Percentiles rank a stretch among this genome's conserved stretches.
phyloP scores from a whole-genome alignment of 2,329 filamentous ascomycete genomes.

The Aspergillus caelatus region DNA sequence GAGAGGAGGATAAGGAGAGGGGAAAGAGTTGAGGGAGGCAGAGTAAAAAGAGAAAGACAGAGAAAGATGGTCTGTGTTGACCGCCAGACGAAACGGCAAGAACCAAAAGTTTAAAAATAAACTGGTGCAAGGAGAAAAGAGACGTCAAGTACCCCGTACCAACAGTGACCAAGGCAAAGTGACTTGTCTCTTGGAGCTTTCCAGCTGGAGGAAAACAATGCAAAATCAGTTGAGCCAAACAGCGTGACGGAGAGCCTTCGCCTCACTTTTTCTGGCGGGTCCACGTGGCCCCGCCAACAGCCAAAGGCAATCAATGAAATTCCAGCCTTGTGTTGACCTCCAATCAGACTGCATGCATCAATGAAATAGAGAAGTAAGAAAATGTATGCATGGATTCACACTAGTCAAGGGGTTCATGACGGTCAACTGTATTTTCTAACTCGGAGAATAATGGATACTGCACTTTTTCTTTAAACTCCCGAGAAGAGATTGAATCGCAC shows the following conservation, averaged over 20 bases:
- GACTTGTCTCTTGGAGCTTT: conserved; percentile 8
- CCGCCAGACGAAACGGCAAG: conserved; percentile 19
- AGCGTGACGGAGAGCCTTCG: conserved; percentile 14
- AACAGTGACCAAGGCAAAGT: conserved; percentile 1
- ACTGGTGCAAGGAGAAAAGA: not conserved
- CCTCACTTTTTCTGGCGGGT: conserved; percentile 31
- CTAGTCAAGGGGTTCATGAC: not conserved
- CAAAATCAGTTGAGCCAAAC: conserved; percentile 7
- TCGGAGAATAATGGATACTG: not conserved
- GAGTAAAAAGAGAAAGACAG: conserved; percentile 7
- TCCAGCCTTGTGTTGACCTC: conserved; percentile 2
- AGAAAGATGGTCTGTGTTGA: conserved; percentile 13
- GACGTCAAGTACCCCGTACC: not conserved
- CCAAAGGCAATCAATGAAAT: not conserved
- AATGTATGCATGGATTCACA: not conserved
- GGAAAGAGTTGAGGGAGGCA: conserved; percentile 13
- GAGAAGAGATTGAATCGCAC: not conserved
- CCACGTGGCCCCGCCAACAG: conserved; percentile 32
- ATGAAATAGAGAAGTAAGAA: not conserved
- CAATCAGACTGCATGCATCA: not conserved
- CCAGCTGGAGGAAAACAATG: not conserved
- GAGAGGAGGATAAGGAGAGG: conserved; percentile 14
- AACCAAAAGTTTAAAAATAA: conserved; percentile 2
- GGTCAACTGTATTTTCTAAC: not conserved
- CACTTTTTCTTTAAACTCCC: not conserved